Base-by-base conservation (phyloP, 345 rosid species). In the Eucalyptus coolabah region DNA sequence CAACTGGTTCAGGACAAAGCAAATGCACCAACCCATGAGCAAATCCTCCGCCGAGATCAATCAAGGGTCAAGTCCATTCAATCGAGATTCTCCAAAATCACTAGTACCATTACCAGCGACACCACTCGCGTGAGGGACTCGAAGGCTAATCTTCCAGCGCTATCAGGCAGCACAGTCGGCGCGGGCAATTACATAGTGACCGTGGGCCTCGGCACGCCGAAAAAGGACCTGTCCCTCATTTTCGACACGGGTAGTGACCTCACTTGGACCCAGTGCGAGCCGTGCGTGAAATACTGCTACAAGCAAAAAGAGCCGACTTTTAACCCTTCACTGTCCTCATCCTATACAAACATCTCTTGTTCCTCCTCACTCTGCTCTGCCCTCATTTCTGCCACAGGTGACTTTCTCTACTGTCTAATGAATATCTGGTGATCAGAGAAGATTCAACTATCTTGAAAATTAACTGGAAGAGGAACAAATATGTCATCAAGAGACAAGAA, bases 231-330 rank as follows among this genome's bases (percentile, higher is more conserved):
- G 2, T 89, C 96, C 28, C 93, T 96, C 67, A 90, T 94, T 50
- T 95, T 95, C 37, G 98, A 95, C 88, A 95, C 97, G 2, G 98
- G 97, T 16, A 95, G 98, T 50, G 97, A 95, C 89, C 88, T 95
- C 86, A 95, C 98, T 1, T 95, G 98, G 97, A 95, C 95, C 8
- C 96, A 95, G 10, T 95, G 97, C 40, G 50, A 93, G 54, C 96
- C 96, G 14, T 96, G 98, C 50, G 93, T 67, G 9, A 37, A 5
- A 77, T 90, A 82, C 86, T 96, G 98, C 89, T 95, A 96, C 72
- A 28, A 92, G 18, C 97, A 96, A 56, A 90, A 90, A 87, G 97
- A 95, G 45, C 88, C 93, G 16, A 94, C 85, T n/a, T 96, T 94
- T 88, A 92, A 93, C 49, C 96, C 97, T 14, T 89, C 92, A 2